Percentiles rank a stretch among this genome's conserved stretches.
Conservation (phyloP, 2,329 filamentous ascomycete species). For the Aspergillus pseudoviridinutans region DNA sequence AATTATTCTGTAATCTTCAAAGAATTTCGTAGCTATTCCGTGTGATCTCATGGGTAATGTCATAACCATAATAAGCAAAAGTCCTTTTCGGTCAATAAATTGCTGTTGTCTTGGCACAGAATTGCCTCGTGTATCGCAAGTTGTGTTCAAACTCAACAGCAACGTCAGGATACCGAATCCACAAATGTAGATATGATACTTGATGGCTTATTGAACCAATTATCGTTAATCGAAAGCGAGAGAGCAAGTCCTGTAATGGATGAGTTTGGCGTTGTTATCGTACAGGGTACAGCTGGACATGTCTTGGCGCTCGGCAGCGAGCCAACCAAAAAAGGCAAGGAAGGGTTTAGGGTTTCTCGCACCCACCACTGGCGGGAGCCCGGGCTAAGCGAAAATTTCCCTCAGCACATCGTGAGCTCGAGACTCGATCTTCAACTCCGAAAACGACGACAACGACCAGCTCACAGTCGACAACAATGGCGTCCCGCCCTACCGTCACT, state of each 20-base stretch:
- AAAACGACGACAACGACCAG: slow-evolving; percentile 37
- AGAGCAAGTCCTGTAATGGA: not conserved
- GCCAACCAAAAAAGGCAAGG: slow-evolving; percentile 12
- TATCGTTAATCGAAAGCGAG: not conserved
- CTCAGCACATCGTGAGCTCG: slow-evolving; percentile 26
- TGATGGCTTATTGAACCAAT: not conserved
- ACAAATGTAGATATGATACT: not conserved
- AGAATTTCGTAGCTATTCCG: not conserved
- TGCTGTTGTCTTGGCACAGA: not conserved
- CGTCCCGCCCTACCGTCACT: slow-evolving; percentile 94
- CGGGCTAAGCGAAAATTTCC: slow-evolving; percentile 44
- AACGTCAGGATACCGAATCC: not conserved
- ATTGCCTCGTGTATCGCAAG: not conserved
- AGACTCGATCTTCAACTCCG: slow-evolving; percentile 35
- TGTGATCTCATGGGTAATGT: too few species aligned
- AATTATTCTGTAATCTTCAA: not conserved
- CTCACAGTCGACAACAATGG: slow-evolving; percentile 60
- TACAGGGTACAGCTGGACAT: not conserved
- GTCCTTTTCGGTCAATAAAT: not conserved
- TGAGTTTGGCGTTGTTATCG: not conserved
- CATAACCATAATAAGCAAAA: too few species aligned
- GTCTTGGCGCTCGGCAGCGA: slow-evolving; percentile 4
- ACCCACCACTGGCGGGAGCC: slow-evolving; percentile 20
- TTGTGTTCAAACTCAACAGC: not conserved
- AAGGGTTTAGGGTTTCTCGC: slow-evolving; percentile 37